phyloP scores from a whole-genome alignment of 176 grass and related monocot genomes.

The barley (Hordeum vulgare) region DNA sequence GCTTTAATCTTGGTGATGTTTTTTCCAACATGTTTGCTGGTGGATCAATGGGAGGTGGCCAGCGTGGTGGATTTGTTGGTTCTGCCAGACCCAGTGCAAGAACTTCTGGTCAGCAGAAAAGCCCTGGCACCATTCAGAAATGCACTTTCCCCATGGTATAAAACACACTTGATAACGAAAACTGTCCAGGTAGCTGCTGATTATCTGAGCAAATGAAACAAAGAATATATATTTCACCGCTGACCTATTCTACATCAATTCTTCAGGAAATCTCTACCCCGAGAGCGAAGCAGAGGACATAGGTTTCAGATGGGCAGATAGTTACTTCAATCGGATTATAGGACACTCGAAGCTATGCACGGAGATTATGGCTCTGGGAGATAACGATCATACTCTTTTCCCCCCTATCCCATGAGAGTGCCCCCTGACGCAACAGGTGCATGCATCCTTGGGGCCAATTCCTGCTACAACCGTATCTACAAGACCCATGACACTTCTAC shows the following conservation, averaged over 20 bases:
- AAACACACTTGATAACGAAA: no score
- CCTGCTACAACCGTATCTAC: conserved; percentile 3
- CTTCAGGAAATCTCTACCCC: neutral
- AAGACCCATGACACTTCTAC: neutral
- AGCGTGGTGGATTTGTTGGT: conserved; percentile 44
- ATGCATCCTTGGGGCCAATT: neutral
- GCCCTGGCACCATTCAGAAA: conserved; percentile 38
- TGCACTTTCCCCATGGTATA: no score
- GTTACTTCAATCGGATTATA: neutral
- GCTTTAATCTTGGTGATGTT: conserved; percentile 68
- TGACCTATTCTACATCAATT: neutral
- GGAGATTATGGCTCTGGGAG: neutral
- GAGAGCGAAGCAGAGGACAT: neutral
- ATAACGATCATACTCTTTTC: neutral
- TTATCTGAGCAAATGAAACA: neutral
- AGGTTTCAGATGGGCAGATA: neutral
- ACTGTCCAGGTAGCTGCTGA: neutral
- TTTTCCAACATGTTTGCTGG: conserved; percentile 84
- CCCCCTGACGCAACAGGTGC: no score
- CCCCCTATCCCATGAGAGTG: no score
- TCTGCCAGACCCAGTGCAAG: conserved; percentile 36
- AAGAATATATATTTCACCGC: neutral
- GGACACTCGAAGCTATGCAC: neutral
- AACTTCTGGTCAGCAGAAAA: conserved; percentile 28
- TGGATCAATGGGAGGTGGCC: conserved; percentile 33